Evolutionary conservation across 495 filamentous ascomycete species (phyloP).

Genomic region (Tuber indicum): DNA sequence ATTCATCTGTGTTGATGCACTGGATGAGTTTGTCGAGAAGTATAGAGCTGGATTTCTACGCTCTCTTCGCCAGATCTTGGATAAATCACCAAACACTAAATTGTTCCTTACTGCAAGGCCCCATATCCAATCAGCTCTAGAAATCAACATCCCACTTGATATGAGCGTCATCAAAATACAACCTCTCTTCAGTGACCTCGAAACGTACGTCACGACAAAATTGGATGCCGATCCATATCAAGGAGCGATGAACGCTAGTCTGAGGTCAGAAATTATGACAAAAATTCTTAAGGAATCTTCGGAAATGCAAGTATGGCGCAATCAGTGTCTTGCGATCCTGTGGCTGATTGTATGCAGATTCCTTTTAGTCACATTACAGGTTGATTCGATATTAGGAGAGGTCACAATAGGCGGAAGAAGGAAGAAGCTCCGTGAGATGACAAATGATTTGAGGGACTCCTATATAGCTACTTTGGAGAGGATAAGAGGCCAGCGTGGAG

Average conservation of each 20-base stretch:
- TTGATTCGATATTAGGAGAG: background rate
- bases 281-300: background rate
- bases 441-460: background rate
- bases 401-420: background rate
- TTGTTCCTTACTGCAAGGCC: background rate
- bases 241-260: background rate
- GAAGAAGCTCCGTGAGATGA: background rate
- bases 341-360: background rate
- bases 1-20: background rate
- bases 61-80: background rate
- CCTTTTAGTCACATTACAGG: background rate
- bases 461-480: background rate
- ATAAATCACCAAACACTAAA: background rate
- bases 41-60: background rate
- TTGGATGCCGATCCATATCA: background rate
- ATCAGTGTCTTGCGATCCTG: no score
- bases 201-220: background rate
- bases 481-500: background rate
- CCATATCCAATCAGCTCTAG: background rate
- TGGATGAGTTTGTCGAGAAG: background rate
- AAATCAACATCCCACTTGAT: background rate
- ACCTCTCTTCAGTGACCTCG: background rate
- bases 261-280: background rate
- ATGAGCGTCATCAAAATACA: background rate
- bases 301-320: background rate